Evolutionary conservation across 176 grass and related monocot species (phyloP).

Genomic region (Zea luxurians): DNA sequence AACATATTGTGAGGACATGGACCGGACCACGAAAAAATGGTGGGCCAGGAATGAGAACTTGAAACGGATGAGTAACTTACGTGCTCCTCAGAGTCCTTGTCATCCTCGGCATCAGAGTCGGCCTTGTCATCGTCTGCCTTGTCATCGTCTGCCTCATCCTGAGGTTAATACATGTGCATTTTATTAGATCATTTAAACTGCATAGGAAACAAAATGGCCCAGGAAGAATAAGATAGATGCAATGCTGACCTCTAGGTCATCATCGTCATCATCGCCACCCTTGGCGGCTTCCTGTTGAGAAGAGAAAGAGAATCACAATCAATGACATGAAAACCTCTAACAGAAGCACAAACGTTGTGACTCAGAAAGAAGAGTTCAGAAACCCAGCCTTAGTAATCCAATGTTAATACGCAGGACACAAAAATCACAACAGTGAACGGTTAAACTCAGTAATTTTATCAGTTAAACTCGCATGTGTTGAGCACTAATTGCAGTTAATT

Average conservation of each 20-base stretch:
- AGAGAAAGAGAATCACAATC: conserved; percentile 27
- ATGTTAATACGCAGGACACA: background rate
- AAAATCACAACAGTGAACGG: no score
- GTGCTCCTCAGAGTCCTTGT: conserved; percentile 58
- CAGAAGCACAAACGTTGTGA: background rate
- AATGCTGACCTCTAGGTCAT: conserved; percentile 48
- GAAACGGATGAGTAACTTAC: conserved; percentile 5
- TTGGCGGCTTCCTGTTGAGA: conserved; percentile 50
- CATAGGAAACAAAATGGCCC: background rate
- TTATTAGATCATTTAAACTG: conserved; percentile 11
- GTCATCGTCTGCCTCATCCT: conserved; percentile 64
- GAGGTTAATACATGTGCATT: background rate
- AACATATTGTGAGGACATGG: background rate
- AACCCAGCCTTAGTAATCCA: background rate
- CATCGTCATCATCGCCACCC: conserved; percentile 41
- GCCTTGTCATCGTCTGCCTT: conserved; percentile 50
- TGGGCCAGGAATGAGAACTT: background rate
- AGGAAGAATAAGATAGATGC: background rate
- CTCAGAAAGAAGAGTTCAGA: background rate
- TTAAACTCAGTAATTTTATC: background rate
- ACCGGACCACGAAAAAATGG: background rate
- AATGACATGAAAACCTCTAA: background rate
- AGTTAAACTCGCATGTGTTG: background rate
- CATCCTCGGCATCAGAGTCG: conserved; percentile 43
- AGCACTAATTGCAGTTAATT: background rate